Evolutionary conservation across 2,329 filamentous ascomycete genomes (phyloP), one percentile per base, ranked within the genome.

Genomic region (Trichoderma arundinaceum): DNA sequence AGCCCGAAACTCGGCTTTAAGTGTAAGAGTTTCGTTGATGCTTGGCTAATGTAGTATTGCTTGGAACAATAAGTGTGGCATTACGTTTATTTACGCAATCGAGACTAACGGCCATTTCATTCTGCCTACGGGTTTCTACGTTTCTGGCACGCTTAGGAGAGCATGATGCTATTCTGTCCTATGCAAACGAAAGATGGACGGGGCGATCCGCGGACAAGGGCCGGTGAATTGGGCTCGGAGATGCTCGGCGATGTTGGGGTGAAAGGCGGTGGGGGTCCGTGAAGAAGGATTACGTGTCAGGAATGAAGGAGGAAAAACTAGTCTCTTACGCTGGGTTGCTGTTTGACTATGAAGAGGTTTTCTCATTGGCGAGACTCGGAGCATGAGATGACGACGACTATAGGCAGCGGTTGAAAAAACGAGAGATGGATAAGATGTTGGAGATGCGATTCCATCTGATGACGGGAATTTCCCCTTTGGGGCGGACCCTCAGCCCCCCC

Each of bases 401-500:
- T 4, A 28, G 22, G 39, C 19, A 41, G 28, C 56, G 43, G 33
- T 22, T 17, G 17, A 4, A 28, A 28, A 4, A 28, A 28, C 22
- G 22, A 28, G 22, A 28, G 22, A 28, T 28, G 22, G 22, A 28
- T 28, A 28, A 28, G 22, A 28, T 28, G 22, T 28, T 28, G 2
- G 22, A 28, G 22, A 28, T 28, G 22, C 33, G 56, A 59, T 48
- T 44, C n/a, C 12, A 53, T 33, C 10, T 51, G 58, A 62, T 62
- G 58, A 62, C 58, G 46, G 58, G 38, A 62, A 62, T 62, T 62
- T 52, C 58, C 48, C 48, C 13, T 52, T 62, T 53, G 10, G 38
- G 58, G 44, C 22, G 33, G 10, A 19, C 13, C n/a, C 35, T 61
- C 58, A 48, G 33, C 48, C 10, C 46, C n/a, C 33, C 46, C 19